Base-by-base conservation (phyloP, 371 early-diverging fungal genomes). In the Aphelidium insulamus region DNA sequence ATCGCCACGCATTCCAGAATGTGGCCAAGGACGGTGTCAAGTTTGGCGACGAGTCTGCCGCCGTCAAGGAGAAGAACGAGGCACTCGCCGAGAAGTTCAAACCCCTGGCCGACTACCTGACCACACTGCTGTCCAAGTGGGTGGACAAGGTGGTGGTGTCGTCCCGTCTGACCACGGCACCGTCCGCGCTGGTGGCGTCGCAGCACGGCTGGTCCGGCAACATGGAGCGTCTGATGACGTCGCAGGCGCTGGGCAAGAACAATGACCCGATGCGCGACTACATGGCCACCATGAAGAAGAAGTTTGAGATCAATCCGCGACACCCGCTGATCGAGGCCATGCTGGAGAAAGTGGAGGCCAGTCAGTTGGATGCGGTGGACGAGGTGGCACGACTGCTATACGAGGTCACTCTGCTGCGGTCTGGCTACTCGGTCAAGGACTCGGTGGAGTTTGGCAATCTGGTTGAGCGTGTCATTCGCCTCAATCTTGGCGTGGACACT, bases 271-370 rank as follows among this genome's bases (percentile, higher is more conserved):
- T 74, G 52, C 49, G 55, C 24, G 44, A 52, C 12, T 66, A 66
- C 53, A 67, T 64, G 39, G 32, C 50, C 31, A 57, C 49, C 34
- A 54, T 57, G 38, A 82, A 81, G 57, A 77, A 77, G 61, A 65
- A 69, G 14, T 49, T 88, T 14, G 84, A 85, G 42, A 72, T 88
- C 48, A 88, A 88, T 47, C 83, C 85, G 1, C 40, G 62, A 1
- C 74, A 78, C 34, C 69, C 73, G 5, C 37, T 78, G 27, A 66
- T 78, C 35, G 32, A 55, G 11, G 48, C 55, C 2, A 36, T 77
- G 34, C 41, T 71, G 29, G 58, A 56, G 16, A 55, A 57, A 20
- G 64, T 52, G 14, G 23, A 42, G 14, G 36, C 15, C 15, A 52
- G 39, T 5, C 22, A 45, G 12, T 15, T 16, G 16, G 38, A 41